Evolutionary conservation across 257 asterid genomes (phyloP), one percentile per base, ranked within the genome.

Genomic region (Misopates orontium): DNA sequence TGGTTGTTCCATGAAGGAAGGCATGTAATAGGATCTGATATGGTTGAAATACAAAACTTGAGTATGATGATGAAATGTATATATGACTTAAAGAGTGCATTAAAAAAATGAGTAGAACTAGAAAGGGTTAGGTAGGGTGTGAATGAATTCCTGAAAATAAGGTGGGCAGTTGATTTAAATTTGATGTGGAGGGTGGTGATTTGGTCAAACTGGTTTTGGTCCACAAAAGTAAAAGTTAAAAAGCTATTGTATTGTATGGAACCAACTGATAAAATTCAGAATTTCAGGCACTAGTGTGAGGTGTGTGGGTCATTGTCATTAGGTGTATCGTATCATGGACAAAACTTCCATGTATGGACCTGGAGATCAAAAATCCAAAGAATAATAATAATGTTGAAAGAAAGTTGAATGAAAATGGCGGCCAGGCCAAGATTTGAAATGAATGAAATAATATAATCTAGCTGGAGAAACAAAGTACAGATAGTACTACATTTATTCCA

Each of bases 401-500:
- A 67, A 73, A 62, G 39, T 31, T 51, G 75, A 72, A 64, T 18
- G 68, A 79, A 81, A 80, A 71, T 82, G 98, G 89, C 93, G 92
- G 98, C 95, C n/a, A n/a, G n/a, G n/a, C n/a, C n/a, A n/a, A 90
- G 69, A 78, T 79, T 80, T 75, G 72, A 81, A 40, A 76, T 75
- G 83, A 71, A 73, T 69, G 68, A 67, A 68, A 76, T 78, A 71
- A 3, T 13, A 12, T 13, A 45, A 49, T 20, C 45, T 49, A 69
- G 72, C 54, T 55, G 42, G 58, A 72, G 17, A 24, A 28, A 59
- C 19, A 54, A 78, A 69, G 79, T 72, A 64, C 83, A 71, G 20
- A 10, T 54, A 58, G 77, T 76, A 74, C 79, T 48, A 53, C 62
- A 60, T 57, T 28, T 28, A 73, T 50, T 50, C 59, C 82, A 75